Conservation (phyloP, 176 grass and related monocot species). For the Neostapfia colusana region DNA sequence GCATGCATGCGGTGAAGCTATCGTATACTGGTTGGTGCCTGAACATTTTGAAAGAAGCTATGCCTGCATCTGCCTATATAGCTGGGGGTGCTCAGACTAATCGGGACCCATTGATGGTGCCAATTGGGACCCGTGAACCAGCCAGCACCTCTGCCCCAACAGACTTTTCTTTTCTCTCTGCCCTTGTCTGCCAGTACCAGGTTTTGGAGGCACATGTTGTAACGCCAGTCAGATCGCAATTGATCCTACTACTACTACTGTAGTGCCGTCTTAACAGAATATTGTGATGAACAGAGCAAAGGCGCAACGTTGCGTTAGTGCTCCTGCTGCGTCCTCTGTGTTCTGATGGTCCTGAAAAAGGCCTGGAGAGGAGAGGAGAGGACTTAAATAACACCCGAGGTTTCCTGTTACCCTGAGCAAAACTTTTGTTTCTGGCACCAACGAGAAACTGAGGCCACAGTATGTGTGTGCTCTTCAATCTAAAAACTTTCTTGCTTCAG, state of each 20-base stretch:
- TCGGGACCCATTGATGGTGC: no score
- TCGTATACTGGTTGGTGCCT: neutral
- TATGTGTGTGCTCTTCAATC: neutral
- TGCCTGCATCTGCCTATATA: slow-evolving; percentile 30
- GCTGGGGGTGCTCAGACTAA: slow-evolving; percentile 29
- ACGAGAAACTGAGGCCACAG: neutral
- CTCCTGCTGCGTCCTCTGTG: slow-evolving; percentile 27
- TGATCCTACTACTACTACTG: slow-evolving; percentile 1
- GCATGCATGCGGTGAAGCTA: slow-evolving; percentile 36
- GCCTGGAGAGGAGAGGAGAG: slow-evolving; percentile 14
- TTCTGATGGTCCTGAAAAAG: slow-evolving; percentile 38
- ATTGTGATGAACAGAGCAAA: slow-evolving; percentile 40
- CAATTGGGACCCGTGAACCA: slow-evolving; percentile 45
- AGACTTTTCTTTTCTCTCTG: slow-evolving; percentile 32
- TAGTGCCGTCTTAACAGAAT: slow-evolving; percentile 44
- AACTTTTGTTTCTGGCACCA: neutral
- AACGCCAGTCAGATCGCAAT: slow-evolving; percentile 39
- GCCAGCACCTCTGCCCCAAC: slow-evolving; percentile 52
- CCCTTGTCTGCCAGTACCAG: slow-evolving; percentile 45
- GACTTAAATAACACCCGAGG: slow-evolving; percentile 23
- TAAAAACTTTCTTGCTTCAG: no score
- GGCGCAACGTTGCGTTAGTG: slow-evolving; percentile 22
- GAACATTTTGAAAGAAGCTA: slow-evolving; percentile 29
- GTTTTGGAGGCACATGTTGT: slow-evolving; percentile 52
- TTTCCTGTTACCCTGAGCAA: slow-evolving; percentile 16